Evolutionary conservation across 352 stramenopile species (phyloP).

Genomic region (Halophytophthora polymorphica): DNA sequence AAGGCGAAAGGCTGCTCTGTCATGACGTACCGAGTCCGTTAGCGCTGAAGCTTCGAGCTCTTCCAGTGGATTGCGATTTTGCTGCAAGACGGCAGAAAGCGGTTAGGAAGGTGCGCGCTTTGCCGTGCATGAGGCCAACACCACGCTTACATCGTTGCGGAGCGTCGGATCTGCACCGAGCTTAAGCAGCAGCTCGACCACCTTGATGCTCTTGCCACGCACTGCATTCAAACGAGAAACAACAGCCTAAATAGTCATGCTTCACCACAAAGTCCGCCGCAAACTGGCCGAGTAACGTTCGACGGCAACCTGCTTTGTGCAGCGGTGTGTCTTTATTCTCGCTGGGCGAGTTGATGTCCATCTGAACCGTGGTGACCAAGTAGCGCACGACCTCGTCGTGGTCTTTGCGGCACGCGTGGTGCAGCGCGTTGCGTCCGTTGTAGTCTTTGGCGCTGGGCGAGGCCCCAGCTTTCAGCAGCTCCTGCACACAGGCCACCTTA

Average conservation of each 20-base stretch:
- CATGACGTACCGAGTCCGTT: conserved; percentile 27
- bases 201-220: conserved; percentile 50
- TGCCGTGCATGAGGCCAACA: background rate
- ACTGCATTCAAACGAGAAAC: conserved; percentile 13
- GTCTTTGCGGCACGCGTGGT: conserved; percentile 77
- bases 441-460: conserved; percentile 32
- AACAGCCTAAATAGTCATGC: background rate
- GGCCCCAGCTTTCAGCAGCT: conserved; percentile 49
- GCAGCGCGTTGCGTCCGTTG: conserved; percentile 67
- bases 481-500: conserved; percentile 48
- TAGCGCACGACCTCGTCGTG: conserved; percentile 60
- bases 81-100: conserved; percentile 19
- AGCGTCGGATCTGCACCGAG: conserved; percentile 52
- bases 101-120: background rate
- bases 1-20: background rate
- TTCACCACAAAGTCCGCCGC: no score
- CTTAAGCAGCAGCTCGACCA: conserved; percentile 58
- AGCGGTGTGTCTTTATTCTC: conserved; percentile 75
- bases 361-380: conserved; percentile 37
- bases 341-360: conserved; percentile 57
- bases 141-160: conserved; percentile 50
- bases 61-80: conserved; percentile 67
- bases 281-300: no score
- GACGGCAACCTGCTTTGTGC: conserved; percentile 78
- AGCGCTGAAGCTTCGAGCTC: conserved; percentile 39